phyloP scores from a whole-genome alignment of 164 flowering plant genomes.

The Annona cherimola region DNA sequence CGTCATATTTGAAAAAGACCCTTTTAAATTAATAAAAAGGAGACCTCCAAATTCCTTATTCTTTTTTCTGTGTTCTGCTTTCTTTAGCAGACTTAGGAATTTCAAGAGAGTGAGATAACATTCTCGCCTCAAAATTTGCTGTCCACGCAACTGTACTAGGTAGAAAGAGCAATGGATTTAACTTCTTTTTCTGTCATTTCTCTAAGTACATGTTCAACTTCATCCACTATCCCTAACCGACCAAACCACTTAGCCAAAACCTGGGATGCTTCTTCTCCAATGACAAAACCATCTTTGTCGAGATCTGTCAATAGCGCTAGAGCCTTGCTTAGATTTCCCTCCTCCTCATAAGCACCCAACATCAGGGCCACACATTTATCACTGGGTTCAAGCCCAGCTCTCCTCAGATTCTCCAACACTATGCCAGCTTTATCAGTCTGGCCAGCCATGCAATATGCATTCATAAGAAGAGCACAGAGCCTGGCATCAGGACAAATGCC shows the following conservation, averaged over 20 bases:
- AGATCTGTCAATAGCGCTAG: conserved; percentile 52
- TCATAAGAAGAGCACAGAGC: conserved; percentile 73
- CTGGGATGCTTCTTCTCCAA: conserved; percentile 63
- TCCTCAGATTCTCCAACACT: conserved; percentile 69
- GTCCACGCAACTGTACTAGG: neutral
- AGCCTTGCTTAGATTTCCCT: conserved; percentile 52
- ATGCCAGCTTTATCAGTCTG: conserved; percentile 43
- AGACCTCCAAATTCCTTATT: too few species aligned
- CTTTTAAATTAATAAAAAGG: too few species aligned
- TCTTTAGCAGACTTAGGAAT: too few species aligned
- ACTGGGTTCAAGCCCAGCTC: conserved; percentile 58
- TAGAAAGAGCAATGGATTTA: neutral
- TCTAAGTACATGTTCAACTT: conserved; percentile 61
- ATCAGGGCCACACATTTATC: conserved; percentile 70
- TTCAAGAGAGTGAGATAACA: too few species aligned
- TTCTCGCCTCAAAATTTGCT: too few species aligned
- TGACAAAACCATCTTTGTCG: conserved; percentile 56
- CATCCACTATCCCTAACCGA: conserved; percentile 63
- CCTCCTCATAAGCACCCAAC: conserved; percentile 63
- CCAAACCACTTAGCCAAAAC: conserved; percentile 65
- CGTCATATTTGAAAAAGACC: too few species aligned
- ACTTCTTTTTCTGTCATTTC: conserved; percentile 30
- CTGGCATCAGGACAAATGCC: conserved; percentile 66
- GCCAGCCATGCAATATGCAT: conserved; percentile 64
- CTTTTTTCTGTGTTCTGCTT: too few species aligned